Evolutionary conservation across 148 eudicot genomes (phyloP), one percentile per base, ranked within the genome.

Genomic region (Fallopia convolvulus): DNA sequence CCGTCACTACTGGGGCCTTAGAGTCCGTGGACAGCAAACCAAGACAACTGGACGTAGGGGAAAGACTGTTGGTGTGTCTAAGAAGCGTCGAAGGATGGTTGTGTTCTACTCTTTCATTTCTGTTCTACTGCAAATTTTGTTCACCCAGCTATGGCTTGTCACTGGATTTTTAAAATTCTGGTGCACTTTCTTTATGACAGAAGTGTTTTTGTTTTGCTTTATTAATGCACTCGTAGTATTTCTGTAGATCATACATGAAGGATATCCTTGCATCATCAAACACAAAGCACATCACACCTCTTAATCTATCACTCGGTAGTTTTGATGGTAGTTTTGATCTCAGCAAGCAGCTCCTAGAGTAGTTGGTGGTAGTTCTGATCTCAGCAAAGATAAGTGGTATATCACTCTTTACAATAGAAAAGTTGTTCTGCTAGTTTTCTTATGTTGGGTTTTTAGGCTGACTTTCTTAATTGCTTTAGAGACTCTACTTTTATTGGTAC

Each of bases 21-120:
- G 92, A 49, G 92, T 89, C 21, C 92, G 92, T 78, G 92, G 92
- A 44, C 92, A 89, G 83, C 92, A 89, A 81, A 89, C 92, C 79
- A 89, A 89, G 87, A 89, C 92, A 15, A 89, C 92, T 55, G 92
- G 92, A 52, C 90, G 92, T 70, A 83, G 92, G 82, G 92, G 92
- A 75, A 89, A 89, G 86, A 89, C 92, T 44, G 92, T 89, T 78
- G 92, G 90, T 80, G 90, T 89, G 72, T 89, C 92, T n/a, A 87
- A 89, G 89, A 89, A 89, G 87, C 86, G 92, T 80, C 87, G 65
- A 82, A 70, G 79, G 21, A 18, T 48, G 50, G 75, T 12, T 21
- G 53, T 4, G 7, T 32, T 15, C 21, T 42, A 68, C 8, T 6
- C n/a, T n/a, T 68, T 0, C 21, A 68, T 68, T 14, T 39, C 44